Evolutionary conservation across 2,329 filamentous ascomycete species (phyloP).

Genomic region (Talaromyces pinophilus): DNA sequence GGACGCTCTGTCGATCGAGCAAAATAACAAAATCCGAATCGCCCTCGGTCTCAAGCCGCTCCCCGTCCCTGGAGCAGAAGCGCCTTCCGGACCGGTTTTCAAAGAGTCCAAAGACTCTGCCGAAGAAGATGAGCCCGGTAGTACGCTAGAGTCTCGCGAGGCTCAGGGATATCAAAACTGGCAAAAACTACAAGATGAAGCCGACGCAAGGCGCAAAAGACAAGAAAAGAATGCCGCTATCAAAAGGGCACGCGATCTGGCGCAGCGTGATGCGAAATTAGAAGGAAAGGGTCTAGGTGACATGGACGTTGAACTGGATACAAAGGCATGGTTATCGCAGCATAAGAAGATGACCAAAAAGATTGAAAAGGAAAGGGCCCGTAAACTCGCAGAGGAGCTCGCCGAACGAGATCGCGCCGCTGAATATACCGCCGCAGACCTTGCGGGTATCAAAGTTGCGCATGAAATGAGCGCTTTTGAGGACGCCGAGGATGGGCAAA

Average conservation of each 20-base stretch:
- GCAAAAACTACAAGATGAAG: conserved; percentile 67
- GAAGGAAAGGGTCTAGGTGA: conserved; percentile 86
- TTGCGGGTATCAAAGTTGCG: conserved; percentile 87
- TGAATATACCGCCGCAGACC: conserved; percentile 81
- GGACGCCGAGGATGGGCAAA: conserved; percentile 76
- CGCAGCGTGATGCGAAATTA: conserved; percentile 72
- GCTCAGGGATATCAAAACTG: conserved; percentile 49
- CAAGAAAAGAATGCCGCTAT: conserved; percentile 80
- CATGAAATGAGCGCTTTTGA: conserved; percentile 82
- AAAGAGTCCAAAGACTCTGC: conserved; percentile 46
- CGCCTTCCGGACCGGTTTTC: conserved; percentile 57
- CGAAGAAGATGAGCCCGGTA: conserved; percentile 69
- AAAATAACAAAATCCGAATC: conserved; percentile 88
- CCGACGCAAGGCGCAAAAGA: conserved; percentile 70
- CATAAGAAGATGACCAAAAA: conserved; percentile 94
- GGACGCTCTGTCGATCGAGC: conserved; percentile 74
- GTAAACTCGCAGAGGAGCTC: conserved; percentile 71
- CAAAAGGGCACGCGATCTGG: conserved; percentile 82
- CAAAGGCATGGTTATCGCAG: conserved; percentile 81
- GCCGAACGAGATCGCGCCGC: conserved; percentile 72
- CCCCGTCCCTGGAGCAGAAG: conserved; percentile 69
- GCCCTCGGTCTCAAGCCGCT: conserved; percentile 88
- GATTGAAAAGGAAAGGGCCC: conserved; percentile 72
- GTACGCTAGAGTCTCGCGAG: conserved; percentile 73
- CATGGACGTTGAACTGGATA: conserved; percentile 66